Percentiles rank a stretch among this genome's conserved stretches.
These are phyloP conservation scores for Colletotrichum sp. DNA, from an alignment of 2,329 filamentous ascomycete species.

Conservation along the genomic window DNA sequence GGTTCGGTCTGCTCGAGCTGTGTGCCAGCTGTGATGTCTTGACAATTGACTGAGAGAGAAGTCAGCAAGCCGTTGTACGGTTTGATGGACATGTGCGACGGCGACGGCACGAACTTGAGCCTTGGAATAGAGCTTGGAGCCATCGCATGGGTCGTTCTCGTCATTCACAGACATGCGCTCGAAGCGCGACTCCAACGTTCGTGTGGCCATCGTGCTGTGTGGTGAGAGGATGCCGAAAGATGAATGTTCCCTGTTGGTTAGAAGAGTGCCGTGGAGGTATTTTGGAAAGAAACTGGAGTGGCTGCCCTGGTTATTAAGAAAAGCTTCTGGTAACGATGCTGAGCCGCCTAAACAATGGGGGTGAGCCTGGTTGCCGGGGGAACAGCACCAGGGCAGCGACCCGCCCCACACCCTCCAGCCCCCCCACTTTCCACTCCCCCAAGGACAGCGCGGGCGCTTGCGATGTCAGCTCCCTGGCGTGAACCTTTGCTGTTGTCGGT, in stretches of 20 bases:
- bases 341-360: conserved; percentile 15
- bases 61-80: conserved; percentile 37
- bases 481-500: background rate
- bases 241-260: conserved; percentile 20
- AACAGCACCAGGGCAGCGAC: conserved; percentile 19
- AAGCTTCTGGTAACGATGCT: conserved; percentile 9
- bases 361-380: conserved; percentile 11
- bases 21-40: conserved; percentile 51
- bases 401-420: conserved; percentile 10
- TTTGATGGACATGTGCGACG: background rate
- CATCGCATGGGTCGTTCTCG: conserved; percentile 74
- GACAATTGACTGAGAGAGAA: conserved; percentile 32
- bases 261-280: conserved; percentile 5
- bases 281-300: background rate
- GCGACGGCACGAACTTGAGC: conserved; percentile 66
- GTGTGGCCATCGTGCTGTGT: conserved; percentile 66
- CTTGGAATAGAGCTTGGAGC: conserved; percentile 67
- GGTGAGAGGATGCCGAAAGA: conserved; percentile 1
- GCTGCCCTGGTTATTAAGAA: conserved; percentile 14
- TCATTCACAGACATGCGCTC: conserved; percentile 90
- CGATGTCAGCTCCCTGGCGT: conserved; percentile 13
- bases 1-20: conserved; percentile 73
- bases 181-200: conserved; percentile 83
- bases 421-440: conserved; percentile 9
- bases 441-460: background rate